phyloP scores from a whole-genome alignment of 2,329 filamentous ascomycete genomes.

The Exophiala lecanii-corni region DNA sequence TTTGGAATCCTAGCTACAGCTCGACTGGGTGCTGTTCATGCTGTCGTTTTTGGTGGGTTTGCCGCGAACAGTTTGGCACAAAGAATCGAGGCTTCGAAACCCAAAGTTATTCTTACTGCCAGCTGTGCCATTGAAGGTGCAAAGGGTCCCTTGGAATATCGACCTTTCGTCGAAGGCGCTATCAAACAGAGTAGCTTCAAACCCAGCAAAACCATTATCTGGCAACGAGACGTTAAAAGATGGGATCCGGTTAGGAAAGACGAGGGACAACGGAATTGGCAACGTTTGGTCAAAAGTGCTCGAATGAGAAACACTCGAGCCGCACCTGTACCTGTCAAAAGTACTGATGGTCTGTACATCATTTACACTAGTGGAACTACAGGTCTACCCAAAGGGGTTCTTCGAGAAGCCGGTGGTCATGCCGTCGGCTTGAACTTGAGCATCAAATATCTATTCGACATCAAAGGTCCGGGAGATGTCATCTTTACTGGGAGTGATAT shows the following conservation, averaged over 20 bases:
- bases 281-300: slow-evolving; percentile 67
- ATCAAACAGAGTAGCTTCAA: slow-evolving; percentile 64
- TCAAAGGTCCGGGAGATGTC: slow-evolving; percentile 79
- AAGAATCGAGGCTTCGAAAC: slow-evolving; percentile 76
- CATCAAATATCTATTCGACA: slow-evolving; percentile 75
- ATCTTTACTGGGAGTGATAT: slow-evolving; percentile 79
- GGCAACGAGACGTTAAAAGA: slow-evolving; percentile 72
- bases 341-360: slow-evolving; percentile 78
- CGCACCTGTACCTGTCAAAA: slow-evolving; percentile 70
- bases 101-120: slow-evolving; percentile 74
- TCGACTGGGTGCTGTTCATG: slow-evolving; percentile 80
- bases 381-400: slow-evolving; percentile 74
- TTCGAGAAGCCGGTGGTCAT: slow-evolving; percentile 79
- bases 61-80: slow-evolving; percentile 76
- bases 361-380: slow-evolving; percentile 86
- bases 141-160: slow-evolving; percentile 75
- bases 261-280: slow-evolving; percentile 74
- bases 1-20: slow-evolving; percentile 78
- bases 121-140: slow-evolving; percentile 87
- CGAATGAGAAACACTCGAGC: slow-evolving; percentile 63
- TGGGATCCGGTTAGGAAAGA: slow-evolving; percentile 67
- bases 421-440: slow-evolving; percentile 79
- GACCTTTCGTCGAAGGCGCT: slow-evolving; percentile 70
- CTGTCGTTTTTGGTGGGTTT: slow-evolving; percentile 92
- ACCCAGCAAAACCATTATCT: slow-evolving; percentile 68